Base-by-base conservation (phyloP, 1,284 basidiomycete genomes). In the Cronartium quercuum region DNA sequence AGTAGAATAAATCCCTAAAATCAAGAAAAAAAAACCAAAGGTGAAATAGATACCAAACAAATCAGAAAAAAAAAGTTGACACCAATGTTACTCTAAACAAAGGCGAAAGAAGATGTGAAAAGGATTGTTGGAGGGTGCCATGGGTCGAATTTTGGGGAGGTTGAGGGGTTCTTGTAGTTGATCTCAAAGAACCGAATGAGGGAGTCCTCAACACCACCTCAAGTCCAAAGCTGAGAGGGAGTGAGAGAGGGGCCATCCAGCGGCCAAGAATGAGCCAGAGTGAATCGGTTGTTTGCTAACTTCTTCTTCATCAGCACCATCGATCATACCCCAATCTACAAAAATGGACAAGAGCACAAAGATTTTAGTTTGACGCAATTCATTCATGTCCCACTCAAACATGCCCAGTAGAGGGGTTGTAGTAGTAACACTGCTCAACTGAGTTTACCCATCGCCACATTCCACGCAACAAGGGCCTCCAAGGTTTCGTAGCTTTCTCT, bases 201-300 rank as follows among this genome's bases (percentile, higher is more conserved):
- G n/a, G n/a, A n/a, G n/a, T n/a, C n/a, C n/a, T 73, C 24, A 73
- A 65, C 63, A 73, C n/a, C 62, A 65, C 38, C 66, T 66, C 24
- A 73, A 60, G 24, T 73, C 63, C 29, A 73, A 60, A 6, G 70
- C 70, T 13, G 47, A 40, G 6, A 73, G 63, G 24, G 70, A 73
- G 24, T n/a, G 35, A 66, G 70, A 73, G 21, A 62, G 64, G 1
- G 70, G 63, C 18, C 61, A 71, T 35, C 68, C 68, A 57, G 68
- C 68, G n/a, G 29, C 60, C 4, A 62, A 35, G 18, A 62, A 34
- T 35, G 60, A 18, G 6, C 29, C 60, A 21, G 37, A 62, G 37
- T 34, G 60, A 62, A 34, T 62, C 24, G 24, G 60, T 62, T 55
- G 7, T 61, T 61, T 34, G 13, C n/a, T 29, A n/a, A n/a, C 21